phyloP scores from a whole-genome alignment of 2,329 filamentous ascomycete species.

The Penicillium sp. region DNA sequence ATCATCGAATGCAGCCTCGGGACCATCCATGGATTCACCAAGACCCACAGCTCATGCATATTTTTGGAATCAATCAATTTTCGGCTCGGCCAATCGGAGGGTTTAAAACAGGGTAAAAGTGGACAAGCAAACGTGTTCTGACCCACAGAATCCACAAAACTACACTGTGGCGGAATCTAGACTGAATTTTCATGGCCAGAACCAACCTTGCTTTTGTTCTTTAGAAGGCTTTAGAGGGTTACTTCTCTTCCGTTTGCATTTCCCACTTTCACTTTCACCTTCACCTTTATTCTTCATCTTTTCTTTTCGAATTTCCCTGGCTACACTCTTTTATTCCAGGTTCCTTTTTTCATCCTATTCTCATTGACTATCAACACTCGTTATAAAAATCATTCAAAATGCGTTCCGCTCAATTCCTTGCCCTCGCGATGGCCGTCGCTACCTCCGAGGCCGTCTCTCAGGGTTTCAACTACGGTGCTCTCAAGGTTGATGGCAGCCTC shows the following conservation, averaged over 20 bases:
- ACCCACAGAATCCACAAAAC: conserved; percentile 17
- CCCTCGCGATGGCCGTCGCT: conserved; percentile 35
- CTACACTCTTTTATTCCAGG: conserved; percentile 12
- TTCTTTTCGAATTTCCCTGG: conserved; percentile 7
- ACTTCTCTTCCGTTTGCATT: conserved; percentile 15
- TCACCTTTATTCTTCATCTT: conserved; percentile 4
- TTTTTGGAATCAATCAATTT: conserved; percentile 4
- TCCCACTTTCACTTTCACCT: not conserved
- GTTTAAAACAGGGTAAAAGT: not conserved
- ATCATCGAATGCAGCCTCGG: conserved; percentile 5
- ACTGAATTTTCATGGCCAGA: conserved; percentile 10
- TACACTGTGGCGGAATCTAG: conserved; percentile 24
- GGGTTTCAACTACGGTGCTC: conserved; percentile 51
- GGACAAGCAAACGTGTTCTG: conserved; percentile 23
- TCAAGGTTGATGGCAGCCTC: conserved; percentile 40
- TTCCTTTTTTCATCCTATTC: conserved; percentile 2
- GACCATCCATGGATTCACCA: not conserved
- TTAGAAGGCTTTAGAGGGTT: conserved; percentile 4
- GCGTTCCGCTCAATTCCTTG: conserved; percentile 34
- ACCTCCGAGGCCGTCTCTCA: conserved; percentile 38
- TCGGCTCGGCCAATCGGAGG: not conserved
- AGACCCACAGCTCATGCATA: conserved; percentile 5
- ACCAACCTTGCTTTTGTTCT: conserved; percentile 3
- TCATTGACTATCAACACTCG: conserved; percentile 6
- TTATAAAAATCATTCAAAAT: conserved; percentile 24